Base-by-base conservation (phyloP, 2,329 filamentous ascomycete species). In the Paraconiothyrium brasiliense region DNA sequence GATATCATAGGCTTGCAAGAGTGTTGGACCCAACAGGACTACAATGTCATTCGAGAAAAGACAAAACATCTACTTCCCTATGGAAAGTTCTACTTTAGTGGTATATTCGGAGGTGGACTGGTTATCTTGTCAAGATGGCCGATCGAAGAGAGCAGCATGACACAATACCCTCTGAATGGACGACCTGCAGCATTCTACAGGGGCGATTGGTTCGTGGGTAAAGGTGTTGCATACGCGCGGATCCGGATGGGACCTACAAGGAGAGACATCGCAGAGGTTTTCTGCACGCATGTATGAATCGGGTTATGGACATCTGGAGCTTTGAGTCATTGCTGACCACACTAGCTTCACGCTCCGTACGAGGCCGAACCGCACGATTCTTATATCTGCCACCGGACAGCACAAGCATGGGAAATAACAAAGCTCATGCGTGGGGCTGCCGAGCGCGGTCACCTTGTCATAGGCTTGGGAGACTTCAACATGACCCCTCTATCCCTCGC, bases 161-260 rank as follows among this genome's bases (percentile, higher is more conserved):
- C 88, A 68, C 85, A 84, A 3, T 99, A 97, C 76, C 89, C 93
- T n/a, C 85, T 99, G 57, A 97, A 97, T 77, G 95, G 95, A 20
- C 87, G 94, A 20, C 95, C 95, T 6, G 94, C 93, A 10, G 94
- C 94, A 4, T 97, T 98, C 80, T 97, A 91, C 81, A 86, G 94
- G 62, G 95, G 95, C 11, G 94, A 98, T 78, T 98, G 94, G 93
- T 98, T 89, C 74, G 94, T 97, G 10, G 95, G 95, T 0, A 98
- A 98, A 77, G 95, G 95, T 16, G 89, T 98, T 46, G 95, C 94
- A 7, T 91, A 87, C 73, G 94, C 94, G 2, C 86, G 87, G 65
- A 90, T 98, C 68, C 84, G 91, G 4, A 90, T 91, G 67, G 92
- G 92, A 0, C 81, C 86, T 0, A 85, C 81, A 0, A 76, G 79